These are phyloP conservation scores for Phylloporus sp. DNA, from an alignment of 768 basidiomycete genomes.

Conservation along the genomic window DNA sequence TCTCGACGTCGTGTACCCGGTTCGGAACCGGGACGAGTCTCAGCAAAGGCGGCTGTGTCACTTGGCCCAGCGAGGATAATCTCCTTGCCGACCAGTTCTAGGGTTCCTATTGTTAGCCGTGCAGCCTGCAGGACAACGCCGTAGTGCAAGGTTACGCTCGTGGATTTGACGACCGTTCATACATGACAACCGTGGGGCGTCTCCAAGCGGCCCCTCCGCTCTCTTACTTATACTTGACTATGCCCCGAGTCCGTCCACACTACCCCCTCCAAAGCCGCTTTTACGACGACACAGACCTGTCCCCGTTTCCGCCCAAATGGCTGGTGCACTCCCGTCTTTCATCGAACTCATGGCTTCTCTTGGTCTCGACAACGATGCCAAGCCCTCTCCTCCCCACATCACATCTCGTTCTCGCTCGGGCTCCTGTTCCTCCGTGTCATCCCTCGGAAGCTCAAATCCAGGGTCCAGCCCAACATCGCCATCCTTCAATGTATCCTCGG, in stretches of 20 bases:
- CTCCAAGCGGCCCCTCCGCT: slow-evolving; percentile 25
- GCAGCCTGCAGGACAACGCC: slow-evolving; percentile 23
- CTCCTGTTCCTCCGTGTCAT: slow-evolving; percentile 44
- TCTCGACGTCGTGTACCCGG: slow-evolving; percentile 9
- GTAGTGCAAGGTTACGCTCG: slow-evolving; percentile 20
- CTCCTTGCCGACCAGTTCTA: slow-evolving; percentile 63
- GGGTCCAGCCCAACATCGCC: slow-evolving; percentile 28
- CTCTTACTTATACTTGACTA: slow-evolving; percentile 30
- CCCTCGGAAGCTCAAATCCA: slow-evolving; percentile 35
- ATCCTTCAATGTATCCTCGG: slow-evolving; percentile 33
- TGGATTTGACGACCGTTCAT: slow-evolving; percentile 31
- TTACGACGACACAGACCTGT: slow-evolving; percentile 16
- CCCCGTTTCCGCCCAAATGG: slow-evolving; percentile 44
- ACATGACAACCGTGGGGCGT: slow-evolving; percentile 36
- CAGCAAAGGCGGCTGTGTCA: slow-evolving; percentile 20
- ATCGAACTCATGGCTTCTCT: slow-evolving; percentile 83
- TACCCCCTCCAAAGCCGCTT: slow-evolving; percentile 14
- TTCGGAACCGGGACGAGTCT: slow-evolving; percentile 15
- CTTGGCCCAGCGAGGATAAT: slow-evolving; percentile 25
- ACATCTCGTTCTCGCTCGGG: slow-evolving; percentile 33
- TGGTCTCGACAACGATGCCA: slow-evolving; percentile 54
- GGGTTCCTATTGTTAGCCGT: slow-evolving; percentile 40
- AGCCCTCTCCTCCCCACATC: slow-evolving; percentile 29
- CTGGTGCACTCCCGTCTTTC: slow-evolving; percentile 72
- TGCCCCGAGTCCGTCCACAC: slow-evolving; percentile 12